phyloP scores from a whole-genome alignment of 2,329 filamentous ascomycete species.

The Coccinonectria pachysandricola region DNA sequence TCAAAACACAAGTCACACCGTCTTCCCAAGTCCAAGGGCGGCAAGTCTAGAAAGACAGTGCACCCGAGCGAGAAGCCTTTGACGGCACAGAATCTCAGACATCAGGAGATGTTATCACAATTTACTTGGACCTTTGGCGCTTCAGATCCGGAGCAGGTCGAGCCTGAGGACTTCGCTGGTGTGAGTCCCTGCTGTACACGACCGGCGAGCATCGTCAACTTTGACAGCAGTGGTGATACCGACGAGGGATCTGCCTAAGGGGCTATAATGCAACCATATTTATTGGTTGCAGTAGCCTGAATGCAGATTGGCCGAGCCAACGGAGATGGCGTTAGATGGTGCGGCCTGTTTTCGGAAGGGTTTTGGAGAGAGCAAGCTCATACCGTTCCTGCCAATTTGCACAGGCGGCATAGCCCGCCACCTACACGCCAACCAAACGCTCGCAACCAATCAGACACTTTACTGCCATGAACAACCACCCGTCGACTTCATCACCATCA shows the following conservation, averaged over 20 bases:
- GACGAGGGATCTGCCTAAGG: slow-evolving; percentile 11
- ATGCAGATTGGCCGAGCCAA: too few species aligned
- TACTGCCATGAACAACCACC: too few species aligned
- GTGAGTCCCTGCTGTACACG: slow-evolving; percentile 37
- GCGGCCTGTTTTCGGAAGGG: too few species aligned
- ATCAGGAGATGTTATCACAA: slow-evolving; percentile 36
- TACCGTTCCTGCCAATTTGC: slow-evolving; percentile 7
- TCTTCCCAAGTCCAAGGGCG: slow-evolving; percentile 18
- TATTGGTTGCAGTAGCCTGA: too few species aligned
- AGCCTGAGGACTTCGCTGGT: slow-evolving; percentile 23
- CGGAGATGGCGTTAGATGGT: too few species aligned
- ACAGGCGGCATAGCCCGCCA: slow-evolving; percentile 6
- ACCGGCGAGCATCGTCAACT: slow-evolving; percentile 24
- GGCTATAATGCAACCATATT: too few species aligned
- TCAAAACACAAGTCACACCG: slow-evolving; percentile 21
- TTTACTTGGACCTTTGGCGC: slow-evolving; percentile 38
- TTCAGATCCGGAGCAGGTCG: slow-evolving; percentile 22
- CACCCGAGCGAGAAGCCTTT: slow-evolving; percentile 37
- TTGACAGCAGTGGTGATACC: slow-evolving; percentile 14
- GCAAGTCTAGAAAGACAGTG: slow-evolving; percentile 13
- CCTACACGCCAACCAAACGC: slow-evolving; percentile 3
- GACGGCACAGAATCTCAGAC: slow-evolving; percentile 33
- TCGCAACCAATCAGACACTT: too few species aligned
- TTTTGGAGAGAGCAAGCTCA: too few species aligned
- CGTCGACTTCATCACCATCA: too few species aligned